Base-by-base conservation (phyloP, 441 rosid genomes). In the Euphorbia celastroides region DNA sequence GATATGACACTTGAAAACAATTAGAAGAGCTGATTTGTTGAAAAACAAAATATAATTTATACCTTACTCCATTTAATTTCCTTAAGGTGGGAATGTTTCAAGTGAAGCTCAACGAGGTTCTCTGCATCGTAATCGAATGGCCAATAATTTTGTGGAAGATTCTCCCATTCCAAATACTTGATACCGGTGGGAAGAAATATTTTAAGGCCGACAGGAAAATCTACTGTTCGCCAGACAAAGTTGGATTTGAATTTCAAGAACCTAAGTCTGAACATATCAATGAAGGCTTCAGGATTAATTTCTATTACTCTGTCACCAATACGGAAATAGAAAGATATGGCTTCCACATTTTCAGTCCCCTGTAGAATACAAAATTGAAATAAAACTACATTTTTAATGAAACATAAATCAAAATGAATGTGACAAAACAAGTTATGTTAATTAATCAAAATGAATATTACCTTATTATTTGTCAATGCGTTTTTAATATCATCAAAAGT, bases 71-170 rank as follows among this genome's bases (percentile, higher is more conserved):
- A 54, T 32, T 27, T 14, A 13, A 50, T 26, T 28, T 64, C 5
- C 4, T 30, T 10, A 8, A 64, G 8, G 1, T 31, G 2, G 57
- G 58, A 48, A 0, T 1, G 0, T 4, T 28, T 17, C 69, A 81
- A 55, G 27, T 57, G 55, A 8, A 76, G 62, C 19, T 70, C 65
- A 46, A 77, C 72, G 30, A 74, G 65, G 19, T 68, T 2, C 0
- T 27, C n/a, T 13, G 65, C 19, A 20, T 5, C 32, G 17, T 12
- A 51, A 17, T 52, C 28, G 17, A n/a, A 31, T 2, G 73, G 81
- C 57, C 76, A 36, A 22, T 36, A 69, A 16, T 56, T 69, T 3
- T 54, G 54, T 9, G 75, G 68, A 27, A 58, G 78, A 3, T 42
- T 20, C 8, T 22, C 25, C 74, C 74, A 70, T 0, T 56, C 5